These are phyloP conservation scores for Terana coerulea DNA, from an alignment of 768 basidiomycete genomes.

Conservation along the genomic window DNA sequence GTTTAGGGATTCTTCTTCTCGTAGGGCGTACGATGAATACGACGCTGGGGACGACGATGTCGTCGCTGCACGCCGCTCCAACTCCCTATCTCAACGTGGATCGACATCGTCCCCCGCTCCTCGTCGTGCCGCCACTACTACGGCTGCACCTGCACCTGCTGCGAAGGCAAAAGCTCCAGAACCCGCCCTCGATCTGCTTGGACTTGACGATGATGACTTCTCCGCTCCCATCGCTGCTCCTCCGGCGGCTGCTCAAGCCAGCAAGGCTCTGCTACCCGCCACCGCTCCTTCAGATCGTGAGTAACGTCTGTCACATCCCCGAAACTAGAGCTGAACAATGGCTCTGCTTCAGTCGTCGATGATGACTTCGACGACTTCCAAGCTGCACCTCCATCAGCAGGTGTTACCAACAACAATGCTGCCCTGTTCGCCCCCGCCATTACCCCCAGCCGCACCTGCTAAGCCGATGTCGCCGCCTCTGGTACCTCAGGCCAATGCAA, in stretches of 20 bases:
- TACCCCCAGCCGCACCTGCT: constrained; percentile 31
- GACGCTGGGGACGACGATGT: constrained; percentile 91
- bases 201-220: constrained; percentile 65
- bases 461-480: constrained; percentile 13
- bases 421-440: constrained; percentile 12
- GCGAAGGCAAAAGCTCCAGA: constrained; percentile 44
- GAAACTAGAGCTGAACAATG: background rate
- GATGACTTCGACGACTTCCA: constrained; percentile 90
- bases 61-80: constrained; percentile 34
- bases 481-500: background rate
- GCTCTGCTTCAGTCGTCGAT: constrained; percentile 33
- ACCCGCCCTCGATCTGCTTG: constrained; percentile 65
- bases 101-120: constrained; percentile 26
- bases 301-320: background rate
- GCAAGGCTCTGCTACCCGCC: constrained; percentile 56
- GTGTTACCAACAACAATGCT: constrained; percentile 22
- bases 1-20: constrained; percentile 56
- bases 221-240: constrained; percentile 30
- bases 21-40: constrained; percentile 84
- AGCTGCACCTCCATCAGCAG: constrained; percentile 52
- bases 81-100: constrained; percentile 33
- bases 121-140: constrained; percentile 35
- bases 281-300: constrained; percentile 14
- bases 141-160: constrained; percentile 28
- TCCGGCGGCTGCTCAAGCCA: constrained; percentile 31